Conservation (phyloP, 129 eudicot genomes). For the Arctium lappa region DNA sequence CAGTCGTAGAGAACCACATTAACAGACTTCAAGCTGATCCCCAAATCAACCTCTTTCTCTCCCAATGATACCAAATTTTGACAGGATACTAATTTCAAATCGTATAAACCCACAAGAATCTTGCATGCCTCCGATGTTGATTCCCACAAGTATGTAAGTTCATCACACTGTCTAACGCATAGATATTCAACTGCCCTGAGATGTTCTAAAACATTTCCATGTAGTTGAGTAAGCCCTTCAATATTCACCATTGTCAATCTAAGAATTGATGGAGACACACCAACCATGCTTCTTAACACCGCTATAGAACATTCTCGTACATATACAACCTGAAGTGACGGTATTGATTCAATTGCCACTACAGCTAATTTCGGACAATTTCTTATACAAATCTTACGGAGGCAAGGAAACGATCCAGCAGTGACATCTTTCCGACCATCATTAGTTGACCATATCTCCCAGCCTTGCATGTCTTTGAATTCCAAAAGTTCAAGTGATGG, state of each 20-base stretch:
- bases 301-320: background rate
- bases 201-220: background rate
- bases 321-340: background rate
- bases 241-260: background rate
- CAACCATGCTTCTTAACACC: background rate
- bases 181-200: background rate
- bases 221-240: background rate
- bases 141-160: background rate
- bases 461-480: slow-evolving; percentile 4
- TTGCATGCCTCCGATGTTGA: background rate
- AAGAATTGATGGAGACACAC: background rate
- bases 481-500: slow-evolving; percentile 26
- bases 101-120: background rate
- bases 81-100: background rate
- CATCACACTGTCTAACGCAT: background rate
- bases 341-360: background rate
- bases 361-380: background rate
- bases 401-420: background rate
- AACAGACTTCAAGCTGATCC: background rate
- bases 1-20: background rate
- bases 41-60: slow-evolving; percentile 1
- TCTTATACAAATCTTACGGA: background rate
- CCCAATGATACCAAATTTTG: background rate
- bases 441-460: slow-evolving; percentile 27
- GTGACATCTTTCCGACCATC: background rate